These are phyloP conservation scores for Metschnikowia continentalis DNA, from an alignment of 805 yeast genomes.

Conservation along the genomic window DNA sequence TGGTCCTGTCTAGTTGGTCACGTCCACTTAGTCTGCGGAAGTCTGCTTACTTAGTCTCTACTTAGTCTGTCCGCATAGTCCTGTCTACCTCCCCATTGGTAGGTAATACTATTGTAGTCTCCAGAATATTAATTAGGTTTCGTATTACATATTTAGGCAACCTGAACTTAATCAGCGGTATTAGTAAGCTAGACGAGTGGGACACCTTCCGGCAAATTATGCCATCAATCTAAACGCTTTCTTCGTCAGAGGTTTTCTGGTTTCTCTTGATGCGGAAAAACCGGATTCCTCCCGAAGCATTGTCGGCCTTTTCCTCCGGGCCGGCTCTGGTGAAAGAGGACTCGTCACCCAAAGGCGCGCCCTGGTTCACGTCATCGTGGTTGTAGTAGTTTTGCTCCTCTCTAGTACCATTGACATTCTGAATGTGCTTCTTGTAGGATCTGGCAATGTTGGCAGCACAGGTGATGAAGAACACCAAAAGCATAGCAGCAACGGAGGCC, in stretches of 20 bases:
- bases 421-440: slow-evolving; percentile 50
- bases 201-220: background rate
- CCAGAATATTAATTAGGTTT: background rate
- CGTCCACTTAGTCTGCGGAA: too few relatives aligned
- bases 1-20: too few relatives aligned
- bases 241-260: slow-evolving; percentile 41
- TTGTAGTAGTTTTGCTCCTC: slow-evolving; percentile 19
- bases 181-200: background rate
- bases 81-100: background rate
- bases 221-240: slow-evolving; percentile 30
- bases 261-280: slow-evolving; percentile 69
- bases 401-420: slow-evolving; percentile 27
- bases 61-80: background rate
- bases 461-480: slow-evolving; percentile 48
- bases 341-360: slow-evolving; percentile 33
- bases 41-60: too few relatives aligned
- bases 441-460: slow-evolving; percentile 47
- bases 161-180: background rate
- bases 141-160: slow-evolving; percentile 1
- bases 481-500: slow-evolving; percentile 59
- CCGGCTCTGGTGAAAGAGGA: slow-evolving; percentile 42
- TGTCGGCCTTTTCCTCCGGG: slow-evolving; percentile 35
- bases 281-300: slow-evolving; percentile 56
- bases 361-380: slow-evolving; percentile 13
- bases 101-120: too few relatives aligned